phyloP scores from a whole-genome alignment of 202 grass and related monocot species.

The Brachypodium distachyon region DNA sequence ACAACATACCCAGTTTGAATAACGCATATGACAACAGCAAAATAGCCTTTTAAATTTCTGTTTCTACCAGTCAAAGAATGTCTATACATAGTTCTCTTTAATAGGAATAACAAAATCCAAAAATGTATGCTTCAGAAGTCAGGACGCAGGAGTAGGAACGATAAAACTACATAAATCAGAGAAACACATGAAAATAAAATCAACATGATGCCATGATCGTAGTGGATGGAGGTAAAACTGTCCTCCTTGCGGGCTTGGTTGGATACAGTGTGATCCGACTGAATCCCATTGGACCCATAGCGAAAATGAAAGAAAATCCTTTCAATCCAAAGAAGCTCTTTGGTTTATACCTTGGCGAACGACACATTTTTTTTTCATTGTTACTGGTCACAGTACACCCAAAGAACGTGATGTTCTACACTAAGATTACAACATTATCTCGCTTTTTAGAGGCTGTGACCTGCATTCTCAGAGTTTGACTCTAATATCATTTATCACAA shows the following conservation, averaged over 20 bases:
- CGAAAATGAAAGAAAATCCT: neutral
- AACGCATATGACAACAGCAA: neutral
- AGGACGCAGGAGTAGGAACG: neutral
- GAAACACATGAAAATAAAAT: neutral
- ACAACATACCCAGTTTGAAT: neutral
- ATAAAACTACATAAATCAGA: neutral
- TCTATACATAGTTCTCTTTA: neutral
- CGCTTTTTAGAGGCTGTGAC: neutral
- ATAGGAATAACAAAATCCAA: neutral
- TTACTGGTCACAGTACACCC: too few species aligned
- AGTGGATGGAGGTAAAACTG: neutral
- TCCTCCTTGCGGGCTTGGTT: neutral
- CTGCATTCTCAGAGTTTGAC: neutral
- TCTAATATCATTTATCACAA: neutral
- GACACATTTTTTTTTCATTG: too few species aligned
- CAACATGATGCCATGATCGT: neutral
- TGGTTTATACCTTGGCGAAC: neutral
- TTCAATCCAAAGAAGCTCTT: neutral
- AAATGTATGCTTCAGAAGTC: neutral
- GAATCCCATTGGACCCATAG: neutral
- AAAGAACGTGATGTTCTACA: neutral
- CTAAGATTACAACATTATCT: neutral
- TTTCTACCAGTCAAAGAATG: neutral
- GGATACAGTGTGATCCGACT: neutral
- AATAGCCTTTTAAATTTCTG: neutral